Conservation (phyloP, 768 basidiomycete species). For the Nidularia sp. region DNA sequence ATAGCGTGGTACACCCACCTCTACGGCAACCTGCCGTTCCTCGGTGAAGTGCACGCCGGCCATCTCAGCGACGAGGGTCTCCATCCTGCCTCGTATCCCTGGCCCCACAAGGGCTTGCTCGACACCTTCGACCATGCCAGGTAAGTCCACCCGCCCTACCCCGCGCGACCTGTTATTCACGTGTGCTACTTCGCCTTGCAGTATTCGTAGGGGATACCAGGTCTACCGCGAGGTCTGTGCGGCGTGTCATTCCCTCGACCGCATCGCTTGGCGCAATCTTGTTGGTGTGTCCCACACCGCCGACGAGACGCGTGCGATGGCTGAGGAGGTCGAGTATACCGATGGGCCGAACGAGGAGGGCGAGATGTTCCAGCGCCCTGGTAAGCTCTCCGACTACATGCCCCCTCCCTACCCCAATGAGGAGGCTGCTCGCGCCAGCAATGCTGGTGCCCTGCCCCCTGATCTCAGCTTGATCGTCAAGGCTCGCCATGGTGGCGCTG, state of each 20-base stretch:
- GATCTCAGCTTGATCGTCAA: constrained; percentile 97
- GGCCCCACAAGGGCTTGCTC: constrained; percentile 84
- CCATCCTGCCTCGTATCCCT: constrained; percentile 83
- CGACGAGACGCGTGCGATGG: constrained; percentile 85
- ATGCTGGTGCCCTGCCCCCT: constrained; percentile 93
- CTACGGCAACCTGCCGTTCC: constrained; percentile 85
- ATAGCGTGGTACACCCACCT: constrained; percentile 96
- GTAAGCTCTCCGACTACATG: constrained; percentile 97
- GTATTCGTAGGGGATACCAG: constrained; percentile 93
- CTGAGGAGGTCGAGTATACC: constrained; percentile 94
- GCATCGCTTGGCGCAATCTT: constrained; percentile 99
- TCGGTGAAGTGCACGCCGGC: constrained; percentile 91
- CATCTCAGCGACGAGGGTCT: constrained; percentile 92
- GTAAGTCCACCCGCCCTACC: constrained; percentile 41
- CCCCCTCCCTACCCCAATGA: constrained; percentile 96
- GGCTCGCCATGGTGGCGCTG: constrained; percentile 94
- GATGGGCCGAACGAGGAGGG: constrained; percentile 94
- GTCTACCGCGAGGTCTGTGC: constrained; percentile 99
- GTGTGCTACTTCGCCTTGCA: constrained; percentile 22
- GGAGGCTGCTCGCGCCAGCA: constrained; percentile 91
- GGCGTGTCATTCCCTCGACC: constrained; percentile 97
- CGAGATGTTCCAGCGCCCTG: constrained; percentile 98
- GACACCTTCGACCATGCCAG: constrained; percentile 96
- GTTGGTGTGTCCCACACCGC: constrained; percentile 97
- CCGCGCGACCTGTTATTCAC: background rate